Base-by-base conservation (phyloP, 176 grass and related monocot species). In the Bolboschoenus planiculmis region DNA sequence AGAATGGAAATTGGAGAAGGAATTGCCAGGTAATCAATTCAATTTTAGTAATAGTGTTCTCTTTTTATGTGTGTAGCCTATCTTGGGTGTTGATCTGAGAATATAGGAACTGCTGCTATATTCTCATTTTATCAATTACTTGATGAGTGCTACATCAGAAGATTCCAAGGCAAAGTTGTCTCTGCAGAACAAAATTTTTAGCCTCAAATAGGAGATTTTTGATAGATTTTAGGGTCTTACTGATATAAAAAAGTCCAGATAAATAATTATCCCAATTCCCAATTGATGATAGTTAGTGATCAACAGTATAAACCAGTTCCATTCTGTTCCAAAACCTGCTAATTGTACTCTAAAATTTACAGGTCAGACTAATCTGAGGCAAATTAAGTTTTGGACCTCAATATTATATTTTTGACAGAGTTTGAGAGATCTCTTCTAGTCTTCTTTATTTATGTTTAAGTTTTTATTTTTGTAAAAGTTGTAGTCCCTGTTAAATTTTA, bases 1-100 rank as follows among this genome's bases (percentile, higher is more conserved):
- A 94, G 92, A 88, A 76, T 98, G 84, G 90, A 95, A 86, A 89
- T 98, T 78, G 95, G 95, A 68, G 92, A 97, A 93, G 92, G 90
- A 85, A 88, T 90, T 90, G 71, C 84, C 44, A 93, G 89, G 96
- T 95, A 91, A 50, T 81, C 0, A 56, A 74, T 27, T 77, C 72
- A 76, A 44, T 51, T 48, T 51, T 76, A 50, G 7, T 75, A 50
- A 51, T 76, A 76, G 26, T 76, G 31, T 31, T 31, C 46, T 76
- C 44, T 31, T 26, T 27, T 48, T 30, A 42, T 18, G 5, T 51
- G 72, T 30, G 2, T 31, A 29, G 42, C 26, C 15, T 51, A 30
- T 75, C 10, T 75, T 75, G 21, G 68, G 21, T 47, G 21, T 13
- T 14, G 68, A 47, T 46, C 10, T 26, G 11, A 47, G 23, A 46